These are phyloP conservation scores for Mycena olivaceomarginata DNA, from an alignment of 768 basidiomycete genomes.

Conservation along the genomic window DNA sequence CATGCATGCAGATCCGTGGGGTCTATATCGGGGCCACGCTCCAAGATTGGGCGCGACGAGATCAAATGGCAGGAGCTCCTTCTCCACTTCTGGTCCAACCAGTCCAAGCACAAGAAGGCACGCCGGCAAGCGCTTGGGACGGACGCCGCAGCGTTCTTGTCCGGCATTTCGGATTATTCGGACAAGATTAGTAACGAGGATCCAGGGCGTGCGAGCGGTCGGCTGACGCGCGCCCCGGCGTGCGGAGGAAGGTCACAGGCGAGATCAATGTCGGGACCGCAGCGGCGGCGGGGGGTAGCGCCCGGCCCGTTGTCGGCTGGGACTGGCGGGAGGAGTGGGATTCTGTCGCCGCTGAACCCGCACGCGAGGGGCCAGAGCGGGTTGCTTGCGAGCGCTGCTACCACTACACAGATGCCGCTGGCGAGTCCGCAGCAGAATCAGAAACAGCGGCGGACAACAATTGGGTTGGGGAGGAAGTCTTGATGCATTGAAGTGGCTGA, in stretches of 20 bases:
- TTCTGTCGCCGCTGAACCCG: slow-evolving; percentile 86
- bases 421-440: slow-evolving; percentile 54
- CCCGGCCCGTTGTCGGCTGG: slow-evolving; percentile 49
- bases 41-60: slow-evolving; percentile 89
- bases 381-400: slow-evolving; percentile 57
- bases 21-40: slow-evolving; percentile 71
- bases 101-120: slow-evolving; percentile 94
- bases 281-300: slow-evolving; percentile 49
- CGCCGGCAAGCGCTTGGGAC: slow-evolving; percentile 85
- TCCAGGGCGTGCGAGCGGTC: slow-evolving; percentile 42
- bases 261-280: slow-evolving; percentile 52
- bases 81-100: slow-evolving; percentile 92
- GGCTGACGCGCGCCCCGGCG: slow-evolving; percentile 61
- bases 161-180: slow-evolving; percentile 64
- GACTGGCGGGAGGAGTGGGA: slow-evolving; percentile 58
- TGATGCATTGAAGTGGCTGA: slow-evolving; percentile 1
- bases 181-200: slow-evolving; percentile 57
- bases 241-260: slow-evolving; percentile 80
- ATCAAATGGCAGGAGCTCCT: slow-evolving; percentile 99
- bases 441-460: slow-evolving; percentile 49
- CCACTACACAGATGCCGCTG: slow-evolving; percentile 60
- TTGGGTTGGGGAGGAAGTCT: slow-evolving; percentile 46
- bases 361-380: slow-evolving; percentile 72
- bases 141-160: slow-evolving; percentile 70
- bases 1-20: slow-evolving; percentile 50